A percentile compares a stretch with the other conserved stretches of the same genome.
phyloP scores from a whole-genome alignment of 192 early-diverging fungal genomes.

The Dispira parvispora region DNA sequence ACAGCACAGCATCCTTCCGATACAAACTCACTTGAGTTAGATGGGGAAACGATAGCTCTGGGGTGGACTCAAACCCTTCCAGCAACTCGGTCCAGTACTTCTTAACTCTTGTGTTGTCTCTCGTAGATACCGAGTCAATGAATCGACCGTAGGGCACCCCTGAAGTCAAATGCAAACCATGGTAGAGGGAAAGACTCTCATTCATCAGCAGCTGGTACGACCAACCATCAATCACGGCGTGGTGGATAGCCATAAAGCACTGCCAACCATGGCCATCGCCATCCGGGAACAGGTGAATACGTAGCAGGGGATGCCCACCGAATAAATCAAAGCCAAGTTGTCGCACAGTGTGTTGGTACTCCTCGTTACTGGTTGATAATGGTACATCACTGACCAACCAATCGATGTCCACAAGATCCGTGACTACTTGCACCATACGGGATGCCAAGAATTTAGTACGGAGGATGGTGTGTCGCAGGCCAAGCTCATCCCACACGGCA shows the following conservation, averaged over 20 bases:
- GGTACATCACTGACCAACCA: not conserved
- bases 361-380: no score
- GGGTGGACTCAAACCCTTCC: not conserved
- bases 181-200: not conserved
- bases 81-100: not conserved
- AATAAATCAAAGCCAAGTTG: no score
- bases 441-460: slow-evolving; percentile 5
- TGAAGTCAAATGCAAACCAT: not conserved
- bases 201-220: not conserved
- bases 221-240: slow-evolving; percentile 8
- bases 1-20: not conserved
- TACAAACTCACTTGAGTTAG: not conserved
- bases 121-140: not conserved
- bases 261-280: no score
- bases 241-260: slow-evolving; percentile 5
- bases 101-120: not conserved
- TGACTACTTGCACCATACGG: not conserved
- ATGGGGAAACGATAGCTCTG: not conserved
- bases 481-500: not conserved
- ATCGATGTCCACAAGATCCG: not conserved
- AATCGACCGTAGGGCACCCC: not conserved
- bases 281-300: no score
- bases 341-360: no score
- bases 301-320: no score
- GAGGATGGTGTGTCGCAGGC: not conserved